These are phyloP conservation scores for Backusella mclennaniae DNA, from an alignment of 192 early-diverging fungal species.

Conservation along the genomic window DNA sequence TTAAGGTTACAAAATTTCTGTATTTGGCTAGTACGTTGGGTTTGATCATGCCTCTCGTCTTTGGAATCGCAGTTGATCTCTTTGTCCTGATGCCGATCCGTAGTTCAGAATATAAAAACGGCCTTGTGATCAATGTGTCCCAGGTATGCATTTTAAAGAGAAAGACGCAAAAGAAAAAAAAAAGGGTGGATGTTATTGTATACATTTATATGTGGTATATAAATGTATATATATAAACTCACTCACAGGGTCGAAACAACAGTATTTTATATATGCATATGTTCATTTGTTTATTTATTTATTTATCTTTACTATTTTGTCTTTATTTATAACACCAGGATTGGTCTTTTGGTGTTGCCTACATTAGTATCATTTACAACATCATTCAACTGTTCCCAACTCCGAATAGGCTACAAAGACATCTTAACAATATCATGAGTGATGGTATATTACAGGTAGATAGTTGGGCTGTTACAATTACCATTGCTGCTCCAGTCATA, in stretches of 20 bases:
- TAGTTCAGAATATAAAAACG: conserved; percentile 19
- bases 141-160: conserved; percentile 28
- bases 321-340: conserved; percentile 42
- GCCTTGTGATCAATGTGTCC: conserved; percentile 28
- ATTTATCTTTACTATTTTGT: neutral
- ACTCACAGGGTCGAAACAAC: neutral
- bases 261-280: neutral
- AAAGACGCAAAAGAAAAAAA: neutral
- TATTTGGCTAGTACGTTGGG: conserved; percentile 58
- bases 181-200: neutral
- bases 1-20: conserved; percentile 36
- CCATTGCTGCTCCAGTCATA: conserved; percentile 38
- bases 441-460: conserved; percentile 31
- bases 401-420: conserved; percentile 33
- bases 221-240: neutral
- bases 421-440: conserved; percentile 35
- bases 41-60: conserved; percentile 62
- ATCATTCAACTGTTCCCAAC: conserved; percentile 48
- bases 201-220: neutral
- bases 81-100: conserved; percentile 69
- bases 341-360: conserved; percentile 74
- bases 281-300: neutral
- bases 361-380: conserved; percentile 62
- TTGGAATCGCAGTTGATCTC: conserved; percentile 71
- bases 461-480: conserved; percentile 23